Evolutionary conservation across 306 rosid genomes (phyloP).

Genomic region (Begonia loranthoides): DNA sequence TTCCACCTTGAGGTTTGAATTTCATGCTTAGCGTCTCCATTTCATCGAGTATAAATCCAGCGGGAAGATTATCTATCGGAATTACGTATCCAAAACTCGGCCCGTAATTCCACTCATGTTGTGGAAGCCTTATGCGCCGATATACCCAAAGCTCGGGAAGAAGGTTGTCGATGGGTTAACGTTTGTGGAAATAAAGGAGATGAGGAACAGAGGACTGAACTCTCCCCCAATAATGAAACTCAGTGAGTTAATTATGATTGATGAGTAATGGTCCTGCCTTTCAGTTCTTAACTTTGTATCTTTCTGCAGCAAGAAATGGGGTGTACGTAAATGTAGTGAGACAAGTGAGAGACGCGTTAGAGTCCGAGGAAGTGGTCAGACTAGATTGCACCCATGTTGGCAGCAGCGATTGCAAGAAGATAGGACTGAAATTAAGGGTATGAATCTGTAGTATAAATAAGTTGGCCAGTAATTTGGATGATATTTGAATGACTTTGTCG

Average conservation of each 20-base stretch:
- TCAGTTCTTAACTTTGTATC: constrained; percentile 3
- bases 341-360: constrained; percentile 66
- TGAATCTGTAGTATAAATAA: not conserved
- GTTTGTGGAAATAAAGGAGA: constrained; percentile 51
- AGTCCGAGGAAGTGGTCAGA: constrained; percentile 66
- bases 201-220: constrained; percentile 60
- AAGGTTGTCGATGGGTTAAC: constrained; percentile 57
- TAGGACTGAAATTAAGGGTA: constrained; percentile 78
- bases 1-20: constrained; percentile 75
- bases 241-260: constrained; percentile 33
- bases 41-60: constrained; percentile 65
- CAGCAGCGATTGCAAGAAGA: constrained; percentile 68
- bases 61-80: constrained; percentile 55
- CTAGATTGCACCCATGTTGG: constrained; percentile 76
- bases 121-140: constrained; percentile 91
- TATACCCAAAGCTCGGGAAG: constrained; percentile 84
- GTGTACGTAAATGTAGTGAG: constrained; percentile 72
- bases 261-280: not conserved
- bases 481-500: too few species aligned
- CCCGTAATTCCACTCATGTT: constrained; percentile 73
- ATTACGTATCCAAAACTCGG: constrained; percentile 54
- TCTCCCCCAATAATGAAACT: constrained; percentile 62
- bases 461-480: too few species aligned
- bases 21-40: not conserved
- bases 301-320: constrained; percentile 72